Base-by-base conservation (phyloP, 352 stramenopile genomes). In the Hyphochytrium catenoides region DNA sequence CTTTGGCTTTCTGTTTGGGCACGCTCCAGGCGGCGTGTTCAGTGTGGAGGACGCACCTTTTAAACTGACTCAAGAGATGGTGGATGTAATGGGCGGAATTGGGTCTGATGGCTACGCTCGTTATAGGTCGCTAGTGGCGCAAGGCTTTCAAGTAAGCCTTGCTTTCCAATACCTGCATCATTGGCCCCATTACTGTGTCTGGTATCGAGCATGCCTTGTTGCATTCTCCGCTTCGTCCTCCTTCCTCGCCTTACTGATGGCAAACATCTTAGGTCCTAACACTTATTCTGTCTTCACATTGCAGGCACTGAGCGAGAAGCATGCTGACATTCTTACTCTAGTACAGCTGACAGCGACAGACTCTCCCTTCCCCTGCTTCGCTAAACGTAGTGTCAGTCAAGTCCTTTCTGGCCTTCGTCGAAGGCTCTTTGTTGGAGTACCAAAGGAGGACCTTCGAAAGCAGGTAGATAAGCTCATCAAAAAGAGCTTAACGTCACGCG, bases 1-100 rank as follows among this genome's bases (percentile, higher is more conserved):
- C 50, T 98, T 97, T 58, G 91, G 91, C 7, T 98, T 98, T 54
- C 87, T 95, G 26, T 70, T 98, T 38, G 85, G 83, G 9, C 95
- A 92, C 54, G 84, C 76, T n/a, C 88, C 89, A 8, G 91, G 89
- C 32, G 82, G 91, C 15, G 84, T 92, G 52, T 96, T 96, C 40
- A 91, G 64, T 25, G 66, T 98, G 8, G 91, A 98, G 55, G 78
- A 87, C 34, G 86, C 87, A 12, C 88, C 91, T n/a, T 98, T 98
- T 62, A 98, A 98, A 54, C 61, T 98, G 11, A 96, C 88, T 1
- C 67, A 70, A 19, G 91, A 98, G 36, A 94, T 97, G 59, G 72
- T 96, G 3, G 76, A 94, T 44, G 71, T 97, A 11, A 86, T 96
- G 68, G 84, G 76, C 31, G 87, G 86, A 3, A 32, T 72, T n/a